Evolutionary conservation across 352 stramenopile genomes (phyloP), one percentile per base, ranked within the genome.

Genomic region (Blastocystis sp.): DNA sequence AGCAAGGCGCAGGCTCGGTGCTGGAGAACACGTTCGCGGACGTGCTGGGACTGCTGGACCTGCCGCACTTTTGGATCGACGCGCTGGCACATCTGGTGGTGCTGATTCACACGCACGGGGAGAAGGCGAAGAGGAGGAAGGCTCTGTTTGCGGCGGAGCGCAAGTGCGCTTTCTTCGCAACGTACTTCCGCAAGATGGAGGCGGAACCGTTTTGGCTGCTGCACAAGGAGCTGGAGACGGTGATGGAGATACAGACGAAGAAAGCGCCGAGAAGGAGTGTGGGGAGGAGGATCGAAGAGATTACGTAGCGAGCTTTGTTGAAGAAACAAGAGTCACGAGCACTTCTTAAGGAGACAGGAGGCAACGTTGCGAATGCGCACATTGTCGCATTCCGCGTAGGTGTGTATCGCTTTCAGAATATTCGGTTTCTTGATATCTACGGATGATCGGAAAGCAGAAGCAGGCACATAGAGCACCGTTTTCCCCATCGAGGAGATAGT

Each of bases 91-190:
- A 81, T 81, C 9, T 54, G 3, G 17, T 54, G 9, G 4, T 81
- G 19, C 38, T 81, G 60, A n/a, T 81, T 42, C 71, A 40, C 21
- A 19, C 48, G 38, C 24, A 21, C 10, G 64, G 34, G 10, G 2
- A 3, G 17, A 81, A 81, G 60, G 54, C 52, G 9, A 34, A 34
- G 28, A 66, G 43, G 17, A 21, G 48, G 42, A 81, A 81, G 24
- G 17, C 64, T 34, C 17, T 21, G 43, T 40, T 71, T 4, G 7
- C 48, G 7, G 64, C 64, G 17, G 64, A 71, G 64, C 40, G 60
- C 21, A 81, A 81, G 48, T 81, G 71, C 43, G 1, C 28, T 10
- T 81, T 81, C n/a, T 42, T 81, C 14, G 66, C 71, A 64, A 81
- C 42, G 1, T 64, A 45, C 43, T 42, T 81, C 17, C 48, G 71